Base-by-base conservation (phyloP, 1,139 yeast species). In the Magnusiomyces sp. region DNA sequence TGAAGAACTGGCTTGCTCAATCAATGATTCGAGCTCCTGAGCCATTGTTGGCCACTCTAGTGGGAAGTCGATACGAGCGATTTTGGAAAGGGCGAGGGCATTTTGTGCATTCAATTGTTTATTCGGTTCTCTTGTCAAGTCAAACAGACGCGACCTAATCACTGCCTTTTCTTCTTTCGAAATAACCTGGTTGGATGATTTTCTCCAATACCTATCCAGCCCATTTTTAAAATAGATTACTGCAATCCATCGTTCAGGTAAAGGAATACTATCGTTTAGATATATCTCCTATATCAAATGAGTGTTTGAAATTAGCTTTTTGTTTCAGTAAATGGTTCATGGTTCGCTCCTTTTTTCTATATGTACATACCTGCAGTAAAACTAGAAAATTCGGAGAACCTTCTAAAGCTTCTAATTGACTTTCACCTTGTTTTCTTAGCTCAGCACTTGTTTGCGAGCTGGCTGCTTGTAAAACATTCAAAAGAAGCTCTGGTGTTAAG, bases 141-240 rank as follows among this genome's bases (percentile, higher is more conserved):
- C 71, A 59, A 90, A 83, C 13, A 88, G 65, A 47, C 82, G 70
- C 10, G 66, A 59, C 50, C 82, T 74, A 47, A 92, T 86, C 48
- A 74, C 76, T 0, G 58, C 57, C 62, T 89, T 90, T 60, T 89
- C 97, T 13, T 83, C 88, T 48, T 74, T 75, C 9, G n/a, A 14
- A 13, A 47, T 50, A 38, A 27, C 44, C 43, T 40, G 59, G 39
- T 64, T 68, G 31, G 87, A 73, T 0, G 88, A 74, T 0, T 81
- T 71, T 52, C 96, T 71, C 97, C 97, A 90, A 60, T 80, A 80
- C 59, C 76, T 80, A 33, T 87, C 95, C 23, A 87, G 71, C 1
- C 95, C 95, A 65, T 90, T 92, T 61, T 92, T 92, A 64, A 92
- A 79, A 57, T 85, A 85, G 43, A 92, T 90, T 2, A 88, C 75